Evolutionary conservation across 768 basidiomycete species (phyloP).

Genomic region (Suillus luteus): DNA sequence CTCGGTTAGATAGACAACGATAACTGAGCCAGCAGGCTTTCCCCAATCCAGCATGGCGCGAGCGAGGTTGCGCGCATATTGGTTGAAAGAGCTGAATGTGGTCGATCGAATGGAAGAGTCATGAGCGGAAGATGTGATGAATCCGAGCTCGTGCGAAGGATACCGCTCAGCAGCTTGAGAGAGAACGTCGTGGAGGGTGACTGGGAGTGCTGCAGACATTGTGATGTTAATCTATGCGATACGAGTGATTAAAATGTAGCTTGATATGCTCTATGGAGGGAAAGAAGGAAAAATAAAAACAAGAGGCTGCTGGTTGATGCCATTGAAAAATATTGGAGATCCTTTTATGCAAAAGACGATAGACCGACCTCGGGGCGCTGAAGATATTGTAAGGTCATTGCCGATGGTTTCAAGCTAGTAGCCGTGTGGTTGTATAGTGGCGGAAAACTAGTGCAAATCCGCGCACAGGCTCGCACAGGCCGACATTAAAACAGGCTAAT

Average conservation of each 20-base stretch:
- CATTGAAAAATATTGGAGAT: neutral
- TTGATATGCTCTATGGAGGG: neutral
- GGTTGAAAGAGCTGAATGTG: slow-evolving; percentile 12
- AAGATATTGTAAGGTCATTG: neutral
- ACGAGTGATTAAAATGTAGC: neutral
- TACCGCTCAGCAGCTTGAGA: slow-evolving; percentile 13
- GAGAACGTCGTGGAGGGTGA: slow-evolving; percentile 12
- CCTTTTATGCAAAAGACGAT: neutral
- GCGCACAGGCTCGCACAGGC: neutral
- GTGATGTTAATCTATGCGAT: neutral
- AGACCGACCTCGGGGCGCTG: neutral
- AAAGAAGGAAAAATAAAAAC: neutral
- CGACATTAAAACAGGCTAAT: neutral
- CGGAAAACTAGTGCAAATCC: neutral
- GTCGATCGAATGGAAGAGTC: slow-evolving; percentile 13
- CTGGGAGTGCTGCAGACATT: slow-evolving; percentile 9
- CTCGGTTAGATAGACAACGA: slow-evolving; percentile 14
- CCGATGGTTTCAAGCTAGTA: neutral
- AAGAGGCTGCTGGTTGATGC: neutral
- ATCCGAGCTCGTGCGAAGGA: slow-evolving; percentile 12
- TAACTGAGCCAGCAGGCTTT: slow-evolving; percentile 11
- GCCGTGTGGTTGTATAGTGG: neutral
- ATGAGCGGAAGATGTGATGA: slow-evolving; percentile 14
- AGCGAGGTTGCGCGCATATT: slow-evolving; percentile 13
- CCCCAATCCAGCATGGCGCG: slow-evolving; percentile 12